A percentile compares a stretch with the other conserved stretches of the same genome.
These are phyloP conservation scores for Microcyclospora tardicrescens DNA, from an alignment of 2,329 filamentous ascomycete genomes.

Conservation along the genomic window DNA sequence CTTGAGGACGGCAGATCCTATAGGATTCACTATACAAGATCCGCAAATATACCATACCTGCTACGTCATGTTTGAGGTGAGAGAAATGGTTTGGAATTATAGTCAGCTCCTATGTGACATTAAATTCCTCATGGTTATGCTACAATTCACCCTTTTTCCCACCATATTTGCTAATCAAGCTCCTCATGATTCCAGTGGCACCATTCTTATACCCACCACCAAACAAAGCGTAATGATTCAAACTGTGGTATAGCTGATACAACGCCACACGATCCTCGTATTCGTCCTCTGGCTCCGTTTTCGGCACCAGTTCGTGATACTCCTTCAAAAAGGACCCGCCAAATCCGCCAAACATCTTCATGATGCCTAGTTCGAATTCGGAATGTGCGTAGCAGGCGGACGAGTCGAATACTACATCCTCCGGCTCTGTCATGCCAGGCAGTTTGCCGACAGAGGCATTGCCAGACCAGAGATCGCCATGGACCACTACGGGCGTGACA, in stretches of 20 bases:
- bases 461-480: constrained; percentile 90
- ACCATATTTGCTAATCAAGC: constrained; percentile 60
- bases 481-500: constrained; percentile 66
- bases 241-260: constrained; percentile 79
- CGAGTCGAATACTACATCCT: constrained; percentile 74
- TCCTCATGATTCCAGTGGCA: constrained; percentile 68
- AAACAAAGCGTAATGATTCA: constrained; percentile 82
- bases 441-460: constrained; percentile 61
- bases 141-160: not conserved
- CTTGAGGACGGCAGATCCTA: no score
- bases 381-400: constrained; percentile 71
- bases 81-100: no score
- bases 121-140: no score
- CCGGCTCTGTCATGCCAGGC: constrained; percentile 38
- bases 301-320: constrained; percentile 63
- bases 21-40: no score
- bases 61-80: no score
- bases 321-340: constrained; percentile 57
- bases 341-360: constrained; percentile 94
- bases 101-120: no score
- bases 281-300: constrained; percentile 66
- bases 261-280: constrained; percentile 71
- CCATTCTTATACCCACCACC: constrained; percentile 64
- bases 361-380: constrained; percentile 86
- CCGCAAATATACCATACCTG: no score